A percentile compares a stretch with the other conserved stretches of the same genome.
Conservation (phyloP, 2,329 filamentous ascomycete genomes). For the Biscogniauxia sp. region DNA sequence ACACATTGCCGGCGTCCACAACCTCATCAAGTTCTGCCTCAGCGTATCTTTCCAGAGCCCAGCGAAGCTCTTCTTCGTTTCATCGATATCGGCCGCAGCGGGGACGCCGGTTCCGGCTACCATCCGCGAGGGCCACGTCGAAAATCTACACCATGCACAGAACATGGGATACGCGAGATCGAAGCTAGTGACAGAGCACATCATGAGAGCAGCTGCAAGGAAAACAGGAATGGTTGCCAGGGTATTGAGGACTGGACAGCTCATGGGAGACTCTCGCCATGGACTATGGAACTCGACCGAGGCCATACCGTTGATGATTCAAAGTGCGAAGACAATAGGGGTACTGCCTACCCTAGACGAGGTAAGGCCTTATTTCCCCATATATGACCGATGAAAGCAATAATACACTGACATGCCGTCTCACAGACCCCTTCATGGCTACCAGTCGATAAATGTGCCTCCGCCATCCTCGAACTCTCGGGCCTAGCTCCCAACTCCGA, state of each 20-base stretch:
- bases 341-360: constrained; percentile 45
- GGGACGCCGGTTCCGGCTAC: constrained; percentile 36
- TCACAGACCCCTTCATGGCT: constrained; percentile 34
- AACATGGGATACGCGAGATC: constrained; percentile 51
- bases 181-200: constrained; percentile 48
- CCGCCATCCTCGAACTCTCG: constrained; percentile 34
- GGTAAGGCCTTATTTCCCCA: constrained; percentile 8
- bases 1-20: constrained; percentile 44
- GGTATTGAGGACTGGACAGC: constrained; percentile 43
- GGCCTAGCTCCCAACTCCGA: constrained; percentile 19
- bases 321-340: constrained; percentile 43
- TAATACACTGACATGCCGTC: constrained; percentile 3
- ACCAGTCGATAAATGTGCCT: constrained; percentile 38
- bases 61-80: constrained; percentile 43
- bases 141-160: constrained; percentile 39
- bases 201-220: constrained; percentile 34
- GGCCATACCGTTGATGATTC: constrained; percentile 48
- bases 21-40: constrained; percentile 43
- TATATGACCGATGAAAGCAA: not conserved
- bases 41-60: constrained; percentile 31
- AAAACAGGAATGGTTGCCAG: constrained; percentile 32
- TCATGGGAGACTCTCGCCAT: constrained; percentile 44
- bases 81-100: constrained; percentile 42
- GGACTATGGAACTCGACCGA: constrained; percentile 50
- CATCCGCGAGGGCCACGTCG: constrained; percentile 37